These are phyloP conservation scores for Cyberlindnera euphorbiae DNA, from an alignment of 805 yeast species.

Conservation along the genomic window DNA sequence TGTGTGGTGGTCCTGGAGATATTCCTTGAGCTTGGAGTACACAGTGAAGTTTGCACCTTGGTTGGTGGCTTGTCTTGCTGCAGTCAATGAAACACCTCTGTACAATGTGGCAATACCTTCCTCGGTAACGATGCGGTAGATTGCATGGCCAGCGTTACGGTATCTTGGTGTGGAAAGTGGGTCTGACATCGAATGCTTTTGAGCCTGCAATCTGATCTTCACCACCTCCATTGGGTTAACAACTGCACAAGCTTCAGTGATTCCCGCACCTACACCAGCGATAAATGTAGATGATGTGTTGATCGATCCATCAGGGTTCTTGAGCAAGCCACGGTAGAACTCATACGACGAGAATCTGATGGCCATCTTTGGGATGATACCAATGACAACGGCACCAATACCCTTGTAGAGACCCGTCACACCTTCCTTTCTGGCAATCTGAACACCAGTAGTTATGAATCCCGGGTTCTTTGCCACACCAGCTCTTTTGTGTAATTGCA, in stretches of 20 bases:
- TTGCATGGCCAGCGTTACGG: constrained; percentile 89
- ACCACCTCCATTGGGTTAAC: constrained; percentile 98
- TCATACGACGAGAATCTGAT: constrained; percentile 94
- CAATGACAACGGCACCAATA: constrained; percentile 93
- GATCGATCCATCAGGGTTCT: constrained; percentile 59
- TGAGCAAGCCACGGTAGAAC: constrained; percentile 68
- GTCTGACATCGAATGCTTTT: constrained; percentile 83
- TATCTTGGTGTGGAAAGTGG: constrained; percentile 76
- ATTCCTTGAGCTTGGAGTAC: constrained; percentile 77
- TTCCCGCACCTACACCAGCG: constrained; percentile 97
- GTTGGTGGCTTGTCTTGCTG: constrained; percentile 96
- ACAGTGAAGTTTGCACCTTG: constrained; percentile 98
- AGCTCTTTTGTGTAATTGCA: constrained; percentile 79
- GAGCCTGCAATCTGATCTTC: constrained; percentile 94
- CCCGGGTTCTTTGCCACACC: constrained; percentile 78
- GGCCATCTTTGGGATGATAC: constrained; percentile 98
- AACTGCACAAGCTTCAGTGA: constrained; percentile 90
- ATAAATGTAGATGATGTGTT: constrained; percentile 72
- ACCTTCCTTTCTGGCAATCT: constrained; percentile 76
- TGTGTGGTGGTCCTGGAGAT: constrained; percentile 56
- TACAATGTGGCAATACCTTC: constrained; percentile 88
- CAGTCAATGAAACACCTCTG: constrained; percentile 93
- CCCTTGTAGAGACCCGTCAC: constrained; percentile 89
- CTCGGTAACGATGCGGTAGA: constrained; percentile 75
- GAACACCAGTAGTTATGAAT: constrained; percentile 73